Percentiles rank a stretch among this genome's conserved stretches.
These are phyloP conservation scores for Paraconiothyrium sp. DNA, from an alignment of 2,329 filamentous ascomycete species.

Conservation along the genomic window DNA sequence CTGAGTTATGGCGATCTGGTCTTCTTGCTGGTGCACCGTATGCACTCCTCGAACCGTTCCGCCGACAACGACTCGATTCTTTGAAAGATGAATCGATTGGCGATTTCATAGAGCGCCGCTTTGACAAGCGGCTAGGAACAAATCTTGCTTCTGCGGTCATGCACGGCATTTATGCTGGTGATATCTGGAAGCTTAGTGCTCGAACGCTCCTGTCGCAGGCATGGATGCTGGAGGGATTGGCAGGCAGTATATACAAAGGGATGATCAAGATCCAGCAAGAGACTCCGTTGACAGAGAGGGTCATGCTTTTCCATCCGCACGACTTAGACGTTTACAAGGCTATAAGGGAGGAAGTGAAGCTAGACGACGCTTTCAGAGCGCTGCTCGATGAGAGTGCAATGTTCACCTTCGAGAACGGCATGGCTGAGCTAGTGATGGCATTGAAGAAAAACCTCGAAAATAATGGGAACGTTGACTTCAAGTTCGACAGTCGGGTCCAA, in stretches of 20 bases:
- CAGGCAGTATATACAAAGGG: conserved; percentile 43
- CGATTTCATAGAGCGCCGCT: conserved; percentile 67
- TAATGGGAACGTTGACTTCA: conserved; percentile 53
- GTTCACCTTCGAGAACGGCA: conserved; percentile 57
- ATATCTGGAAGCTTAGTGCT: conserved; percentile 81
- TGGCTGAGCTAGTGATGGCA: conserved; percentile 51
- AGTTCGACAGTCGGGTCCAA: conserved; percentile 42
- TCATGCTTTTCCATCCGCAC: conserved; percentile 31
- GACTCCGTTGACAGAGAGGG: conserved; percentile 3
- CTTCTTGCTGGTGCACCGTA: conserved; percentile 61
- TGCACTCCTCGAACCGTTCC: conserved; percentile 50
- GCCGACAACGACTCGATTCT: conserved; percentile 42
- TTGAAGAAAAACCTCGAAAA: conserved; percentile 49
- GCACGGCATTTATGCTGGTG: conserved; percentile 93
- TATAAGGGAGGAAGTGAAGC: conserved; percentile 47
- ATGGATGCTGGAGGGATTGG: conserved; percentile 60
- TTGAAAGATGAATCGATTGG: conserved; percentile 76
- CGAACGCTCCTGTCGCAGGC: conserved; percentile 67
- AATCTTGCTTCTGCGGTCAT: conserved; percentile 78
- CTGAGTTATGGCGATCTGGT: conserved; percentile 61
- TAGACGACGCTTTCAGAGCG: conserved; percentile 44
- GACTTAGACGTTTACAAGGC: conserved; percentile 31
- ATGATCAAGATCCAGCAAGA: conserved; percentile 32
- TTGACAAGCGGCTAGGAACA: conserved; percentile 67
- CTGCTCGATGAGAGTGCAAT: conserved; percentile 49